Evolutionary conservation across 1,284 basidiomycete species (phyloP).

Genomic region (Marasmius tenuissimus): DNA sequence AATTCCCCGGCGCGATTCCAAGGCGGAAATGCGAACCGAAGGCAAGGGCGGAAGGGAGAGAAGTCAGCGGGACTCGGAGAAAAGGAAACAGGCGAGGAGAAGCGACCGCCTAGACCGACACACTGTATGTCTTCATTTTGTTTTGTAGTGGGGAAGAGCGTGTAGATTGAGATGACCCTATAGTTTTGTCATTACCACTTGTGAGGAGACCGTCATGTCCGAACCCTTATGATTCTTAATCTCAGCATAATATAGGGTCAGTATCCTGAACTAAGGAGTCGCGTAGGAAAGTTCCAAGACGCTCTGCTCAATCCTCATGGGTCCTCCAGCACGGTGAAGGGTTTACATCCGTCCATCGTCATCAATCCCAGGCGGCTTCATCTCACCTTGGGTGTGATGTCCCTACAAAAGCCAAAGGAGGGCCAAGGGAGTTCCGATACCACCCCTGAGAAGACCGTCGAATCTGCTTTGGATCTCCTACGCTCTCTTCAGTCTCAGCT

Average conservation of each 20-base stretch:
- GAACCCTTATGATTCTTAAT: neutral
- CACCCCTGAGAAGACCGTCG: constrained; percentile 31
- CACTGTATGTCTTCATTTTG: constrained; percentile 23
- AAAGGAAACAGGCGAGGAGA: neutral
- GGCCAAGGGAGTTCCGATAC: constrained; percentile 12
- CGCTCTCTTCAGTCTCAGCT: constrained; percentile 46
- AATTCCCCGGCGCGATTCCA: no score
- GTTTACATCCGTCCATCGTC: constrained; percentile 58
- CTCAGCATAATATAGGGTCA: constrained; percentile 42
- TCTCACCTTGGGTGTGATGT: constrained; percentile 72
- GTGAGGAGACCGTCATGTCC: constrained; percentile 25
- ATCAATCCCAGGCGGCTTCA: constrained; percentile 64
- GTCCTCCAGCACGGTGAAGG: constrained; percentile 40
- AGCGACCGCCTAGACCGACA: constrained; percentile 23
- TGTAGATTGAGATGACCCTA: constrained; percentile 31
- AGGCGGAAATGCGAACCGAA: no score
- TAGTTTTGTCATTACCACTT: constrained; percentile 47
- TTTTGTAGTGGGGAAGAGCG: neutral
- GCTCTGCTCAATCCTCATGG: constrained; percentile 35
- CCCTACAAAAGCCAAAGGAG: constrained; percentile 32
- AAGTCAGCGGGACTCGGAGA: neutral
- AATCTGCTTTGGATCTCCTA: constrained; percentile 48
- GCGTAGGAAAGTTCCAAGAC: constrained; percentile 44
- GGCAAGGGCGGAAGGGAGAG: no score
- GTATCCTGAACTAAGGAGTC: constrained; percentile 40